Conservation (phyloP, 1,284 basidiomycete species). For the Thecaphora frezii region DNA sequence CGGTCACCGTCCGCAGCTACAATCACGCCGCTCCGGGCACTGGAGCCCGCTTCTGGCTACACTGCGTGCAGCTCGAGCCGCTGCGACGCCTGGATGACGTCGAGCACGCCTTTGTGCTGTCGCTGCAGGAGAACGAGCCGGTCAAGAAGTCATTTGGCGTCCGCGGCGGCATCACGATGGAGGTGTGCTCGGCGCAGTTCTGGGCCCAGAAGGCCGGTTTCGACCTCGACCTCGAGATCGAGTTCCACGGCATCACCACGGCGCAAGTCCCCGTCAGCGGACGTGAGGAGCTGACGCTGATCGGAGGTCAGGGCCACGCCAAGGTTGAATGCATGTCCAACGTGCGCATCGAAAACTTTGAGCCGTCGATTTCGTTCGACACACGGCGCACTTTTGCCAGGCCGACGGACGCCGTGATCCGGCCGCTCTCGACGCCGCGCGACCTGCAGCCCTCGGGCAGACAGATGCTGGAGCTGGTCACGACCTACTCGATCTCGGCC, state of each 20-base stretch:
- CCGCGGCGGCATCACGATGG: constrained; percentile 56
- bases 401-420: constrained; percentile 42
- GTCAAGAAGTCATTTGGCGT: constrained; percentile 54
- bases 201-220: constrained; percentile 55
- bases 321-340: constrained; percentile 47
- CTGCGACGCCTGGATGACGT: constrained; percentile 51
- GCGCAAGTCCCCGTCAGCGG: constrained; percentile 36
- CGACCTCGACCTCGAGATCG: constrained; percentile 55
- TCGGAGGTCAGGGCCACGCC: constrained; percentile 55
- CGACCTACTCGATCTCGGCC: constrained; percentile 52
- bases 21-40: constrained; percentile 48
- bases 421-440: constrained; percentile 45
- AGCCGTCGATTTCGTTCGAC: constrained; percentile 55
- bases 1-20: constrained; percentile 49
- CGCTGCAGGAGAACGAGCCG: constrained; percentile 55
- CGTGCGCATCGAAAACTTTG: constrained; percentile 55
- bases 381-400: constrained; percentile 52
- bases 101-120: constrained; percentile 55
- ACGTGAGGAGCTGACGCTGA: constrained; percentile 48
- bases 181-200: constrained; percentile 58
- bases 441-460: constrained; percentile 55
- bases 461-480: constrained; percentile 55
- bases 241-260: constrained; percentile 57
- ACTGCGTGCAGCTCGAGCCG: constrained; percentile 57
- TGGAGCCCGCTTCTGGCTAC: constrained; percentile 58